A percentile compares a stretch with the other conserved stretches of the same genome.
Evolutionary conservation across 352 stramenopile genomes (phyloP).

Genomic region (Achlya hypogyna): DNA sequence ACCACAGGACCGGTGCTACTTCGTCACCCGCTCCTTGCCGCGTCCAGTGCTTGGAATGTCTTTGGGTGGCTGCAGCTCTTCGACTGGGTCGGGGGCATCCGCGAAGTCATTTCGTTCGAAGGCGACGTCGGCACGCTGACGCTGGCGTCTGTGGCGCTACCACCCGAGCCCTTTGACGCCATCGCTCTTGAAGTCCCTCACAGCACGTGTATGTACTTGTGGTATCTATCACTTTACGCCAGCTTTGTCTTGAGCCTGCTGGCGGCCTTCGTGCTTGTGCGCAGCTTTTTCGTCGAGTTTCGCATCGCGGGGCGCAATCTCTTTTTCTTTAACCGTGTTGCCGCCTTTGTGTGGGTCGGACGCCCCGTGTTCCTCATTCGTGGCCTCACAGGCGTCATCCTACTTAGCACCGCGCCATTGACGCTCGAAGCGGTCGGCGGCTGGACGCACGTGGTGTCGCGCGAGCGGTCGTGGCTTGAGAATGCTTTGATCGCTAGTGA

Average conservation of each 20-base stretch:
- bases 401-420: background rate
- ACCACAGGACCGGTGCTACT: background rate
- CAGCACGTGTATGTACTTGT: constrained; percentile 12
- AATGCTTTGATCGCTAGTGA: background rate
- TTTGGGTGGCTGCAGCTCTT: constrained; percentile 16
- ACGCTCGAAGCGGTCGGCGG: background rate
- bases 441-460: background rate
- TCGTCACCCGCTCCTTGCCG: background rate
- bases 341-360: constrained; percentile 1
- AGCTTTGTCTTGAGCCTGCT: background rate
- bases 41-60: background rate
- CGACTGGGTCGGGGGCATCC: background rate
- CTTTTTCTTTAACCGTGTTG: constrained; percentile 5
- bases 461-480: background rate
- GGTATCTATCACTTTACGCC: constrained; percentile 1
- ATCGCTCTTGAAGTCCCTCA: background rate
- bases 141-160: background rate
- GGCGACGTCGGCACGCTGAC: background rate
- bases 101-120: constrained; percentile 9
- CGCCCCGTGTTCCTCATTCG: constrained; percentile 1
- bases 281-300: background rate
- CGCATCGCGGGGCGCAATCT: background rate
- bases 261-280: background rate
- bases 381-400: background rate
- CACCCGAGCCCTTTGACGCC: background rate